Base-by-base conservation (phyloP, 2,329 filamentous ascomycete genomes). In the Curvularia spicifera region DNA sequence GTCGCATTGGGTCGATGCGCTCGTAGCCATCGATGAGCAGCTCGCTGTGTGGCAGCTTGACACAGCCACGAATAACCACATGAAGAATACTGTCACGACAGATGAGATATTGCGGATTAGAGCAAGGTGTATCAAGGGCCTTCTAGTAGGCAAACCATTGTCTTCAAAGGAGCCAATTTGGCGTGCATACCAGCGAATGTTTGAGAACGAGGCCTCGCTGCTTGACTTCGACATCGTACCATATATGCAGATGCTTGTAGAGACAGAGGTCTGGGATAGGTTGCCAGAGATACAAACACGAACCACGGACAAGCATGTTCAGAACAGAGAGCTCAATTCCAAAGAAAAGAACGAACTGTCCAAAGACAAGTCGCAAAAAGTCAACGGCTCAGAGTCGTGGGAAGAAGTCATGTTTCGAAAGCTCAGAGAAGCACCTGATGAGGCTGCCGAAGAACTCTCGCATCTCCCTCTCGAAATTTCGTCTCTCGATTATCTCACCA, bases 1-100 rank as follows among this genome's bases (percentile, higher is more conserved):
- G 20, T 68, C 71, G 4, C 76, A 79, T 49, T 79, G 77, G 77
- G 71, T 79, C 40, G 75, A 78, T 60, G 68, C 71, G 1, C 53
- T 77, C 4, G 65, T 70, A 53, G 54, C 65, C 5, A 60, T 70
- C 3, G 58, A 64, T 1, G 40, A 22, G 24, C 43, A 51, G 5
- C 29, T 35, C 22, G 22, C 26, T 6, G 18, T 22, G 20, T 29
- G 9, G 8, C n/a, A 24, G 40, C 26, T 29, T 15, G 37, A 46
- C 8, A 31, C 35, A 15, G 20, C 28, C 29, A 20, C 10, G 13
- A 46, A 40, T 15, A 51, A 22, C 45, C 40, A 53, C 26, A 47
- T 47, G 10, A 47, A 51, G 20, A 56, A 29, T 10, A 51, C 33
- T 6, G 40, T 69, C 12, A 55, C 61, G 28, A 61, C 53, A n/a